These are phyloP conservation scores for Coprinopsis strossmayeri DNA, from an alignment of 768 basidiomycete genomes.

Conservation along the genomic window DNA sequence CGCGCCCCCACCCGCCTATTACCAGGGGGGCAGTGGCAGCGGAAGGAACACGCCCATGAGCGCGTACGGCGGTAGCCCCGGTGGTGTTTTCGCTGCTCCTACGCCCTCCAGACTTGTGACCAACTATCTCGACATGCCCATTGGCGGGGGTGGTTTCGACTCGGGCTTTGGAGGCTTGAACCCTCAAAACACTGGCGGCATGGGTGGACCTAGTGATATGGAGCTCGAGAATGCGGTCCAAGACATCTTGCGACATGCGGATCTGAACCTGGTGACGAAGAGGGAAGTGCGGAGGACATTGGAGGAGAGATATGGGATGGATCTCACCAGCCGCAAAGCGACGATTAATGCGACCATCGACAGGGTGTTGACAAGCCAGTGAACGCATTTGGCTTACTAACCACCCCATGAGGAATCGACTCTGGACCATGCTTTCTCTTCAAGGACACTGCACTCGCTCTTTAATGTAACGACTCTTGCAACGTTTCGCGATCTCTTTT, in stretches of 20 bases:
- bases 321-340: constrained; percentile 63
- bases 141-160: constrained; percentile 47
- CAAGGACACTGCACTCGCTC: background rate
- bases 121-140: constrained; percentile 70
- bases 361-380: constrained; percentile 52
- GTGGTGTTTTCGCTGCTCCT: constrained; percentile 41
- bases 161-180: constrained; percentile 26
- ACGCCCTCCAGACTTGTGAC: constrained; percentile 65
- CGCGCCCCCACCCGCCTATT: constrained; percentile 57
- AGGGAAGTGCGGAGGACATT: constrained; percentile 80
- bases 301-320: constrained; percentile 77
- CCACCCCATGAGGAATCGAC: background rate
- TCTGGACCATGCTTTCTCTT: background rate
- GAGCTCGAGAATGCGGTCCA: constrained; percentile 75
- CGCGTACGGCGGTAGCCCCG: background rate
- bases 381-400: background rate
- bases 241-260: constrained; percentile 66
- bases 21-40: constrained; percentile 36
- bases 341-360: constrained; percentile 79
- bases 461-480: background rate
- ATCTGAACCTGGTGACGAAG: constrained; percentile 89
- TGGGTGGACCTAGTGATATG: constrained; percentile 50
- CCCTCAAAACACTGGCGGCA: constrained; percentile 20
- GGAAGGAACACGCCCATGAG: constrained; percentile 66
- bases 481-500: background rate